Conservation (phyloP, 2,329 filamentous ascomycete genomes). For the Penicillium frequentans region DNA sequence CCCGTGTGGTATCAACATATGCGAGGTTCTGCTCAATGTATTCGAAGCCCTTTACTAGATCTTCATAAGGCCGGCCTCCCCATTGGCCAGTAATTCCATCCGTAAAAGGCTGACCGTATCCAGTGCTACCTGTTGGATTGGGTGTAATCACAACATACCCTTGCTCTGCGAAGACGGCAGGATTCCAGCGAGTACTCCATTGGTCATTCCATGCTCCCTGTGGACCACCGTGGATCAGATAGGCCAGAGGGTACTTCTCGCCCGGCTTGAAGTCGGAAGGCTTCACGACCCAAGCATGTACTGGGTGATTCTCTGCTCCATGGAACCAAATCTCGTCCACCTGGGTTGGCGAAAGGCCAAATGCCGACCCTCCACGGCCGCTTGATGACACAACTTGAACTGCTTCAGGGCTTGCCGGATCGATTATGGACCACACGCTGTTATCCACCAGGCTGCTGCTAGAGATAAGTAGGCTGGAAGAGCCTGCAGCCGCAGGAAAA, state of each 20-base stretch:
- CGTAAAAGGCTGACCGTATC: conserved; percentile 57
- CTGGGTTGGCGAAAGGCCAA: conserved; percentile 44
- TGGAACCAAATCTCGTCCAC: conserved; percentile 49
- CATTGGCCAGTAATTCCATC: conserved; percentile 54
- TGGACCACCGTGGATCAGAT: conserved; percentile 56
- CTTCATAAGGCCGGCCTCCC: conserved; percentile 57
- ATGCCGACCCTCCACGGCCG: conserved; percentile 35
- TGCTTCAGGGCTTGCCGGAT: conserved; percentile 32
- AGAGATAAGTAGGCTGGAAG: conserved; percentile 42
- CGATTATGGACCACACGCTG: conserved; percentile 44
- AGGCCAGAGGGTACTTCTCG: conserved; percentile 55
- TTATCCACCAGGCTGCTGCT: conserved; percentile 47
- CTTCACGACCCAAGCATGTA: conserved; percentile 50
- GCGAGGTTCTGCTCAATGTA: conserved; percentile 51
- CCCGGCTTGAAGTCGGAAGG: conserved; percentile 47
- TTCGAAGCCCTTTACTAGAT: conserved; percentile 56
- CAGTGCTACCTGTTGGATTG: conserved; percentile 59
- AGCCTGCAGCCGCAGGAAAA: conserved; percentile 33
- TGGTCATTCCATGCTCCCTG: conserved; percentile 53
- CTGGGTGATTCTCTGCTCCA: conserved; percentile 44
- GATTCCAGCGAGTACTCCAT: conserved; percentile 58
- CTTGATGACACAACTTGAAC: conserved; percentile 40
- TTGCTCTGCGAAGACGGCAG: conserved; percentile 59
- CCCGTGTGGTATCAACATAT: conserved; percentile 56
- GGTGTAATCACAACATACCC: conserved; percentile 62